These are phyloP conservation scores for Coemansia umbellata DNA, from an alignment of 192 early-diverging fungal species.

Conservation along the genomic window DNA sequence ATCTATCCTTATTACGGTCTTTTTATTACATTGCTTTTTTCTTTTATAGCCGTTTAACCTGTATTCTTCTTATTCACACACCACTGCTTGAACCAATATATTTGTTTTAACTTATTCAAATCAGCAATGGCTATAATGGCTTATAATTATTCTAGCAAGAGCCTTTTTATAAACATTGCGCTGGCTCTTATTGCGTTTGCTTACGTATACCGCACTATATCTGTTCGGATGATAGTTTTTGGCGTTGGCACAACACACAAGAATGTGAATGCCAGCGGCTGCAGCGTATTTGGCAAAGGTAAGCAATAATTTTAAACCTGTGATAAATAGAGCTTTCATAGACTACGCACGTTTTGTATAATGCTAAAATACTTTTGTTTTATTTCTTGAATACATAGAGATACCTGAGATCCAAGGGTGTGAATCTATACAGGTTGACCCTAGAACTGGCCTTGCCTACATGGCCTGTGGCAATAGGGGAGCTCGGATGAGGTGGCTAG, in stretches of 20 bases:
- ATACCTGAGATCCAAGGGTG: slow-evolving; percentile 50
- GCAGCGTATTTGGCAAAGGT: slow-evolving; percentile 45
- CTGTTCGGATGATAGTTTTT: slow-evolving; percentile 25
- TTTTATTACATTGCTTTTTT: no score
- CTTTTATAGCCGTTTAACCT: no score
- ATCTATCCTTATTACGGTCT: no score
- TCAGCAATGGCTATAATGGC: slow-evolving; percentile 1
- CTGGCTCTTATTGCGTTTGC: slow-evolving; percentile 14
- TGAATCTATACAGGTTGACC: slow-evolving; percentile 58
- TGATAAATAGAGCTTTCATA: no score
- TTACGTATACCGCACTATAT: slow-evolving; percentile 19
- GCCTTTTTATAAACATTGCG: slow-evolving; percentile 24
- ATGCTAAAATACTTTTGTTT: not conserved
- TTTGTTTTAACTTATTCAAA: not conserved
- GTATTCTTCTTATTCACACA: no score
- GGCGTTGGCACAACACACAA: slow-evolving; percentile 29
- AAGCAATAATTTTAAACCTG: no score
- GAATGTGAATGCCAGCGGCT: slow-evolving; percentile 30
- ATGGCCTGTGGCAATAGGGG: slow-evolving; percentile 54
- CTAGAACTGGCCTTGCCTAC: slow-evolving; percentile 52
- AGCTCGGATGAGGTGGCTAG: slow-evolving; percentile 49
- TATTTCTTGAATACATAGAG: slow-evolving; percentile 24
- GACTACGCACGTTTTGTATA: not conserved
- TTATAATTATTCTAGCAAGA: slow-evolving; percentile 5
- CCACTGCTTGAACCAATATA: no score